A percentile compares a stretch with the other conserved stretches of the same genome.
phyloP scores from a whole-genome alignment of 495 filamentous ascomycete genomes.

The Penicillium subrubescens region DNA sequence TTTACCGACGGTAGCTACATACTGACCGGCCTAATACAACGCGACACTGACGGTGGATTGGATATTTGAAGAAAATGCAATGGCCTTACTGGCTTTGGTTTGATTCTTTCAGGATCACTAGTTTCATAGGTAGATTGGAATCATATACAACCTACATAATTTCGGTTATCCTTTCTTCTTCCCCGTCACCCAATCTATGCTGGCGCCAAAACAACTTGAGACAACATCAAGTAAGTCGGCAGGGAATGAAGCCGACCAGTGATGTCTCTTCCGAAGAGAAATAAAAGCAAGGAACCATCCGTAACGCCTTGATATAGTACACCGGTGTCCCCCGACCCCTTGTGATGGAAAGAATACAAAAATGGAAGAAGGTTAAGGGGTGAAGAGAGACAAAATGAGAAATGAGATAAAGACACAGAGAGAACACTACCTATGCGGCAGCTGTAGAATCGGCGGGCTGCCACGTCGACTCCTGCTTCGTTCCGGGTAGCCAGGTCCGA shows the following conservation, averaged over 20 bases:
- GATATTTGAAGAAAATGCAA: background rate
- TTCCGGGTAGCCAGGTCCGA: slow-evolving; percentile 68
- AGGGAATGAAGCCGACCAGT: background rate
- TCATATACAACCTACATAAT: slow-evolving; percentile 17
- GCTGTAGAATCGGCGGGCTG: slow-evolving; percentile 50
- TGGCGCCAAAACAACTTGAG: background rate
- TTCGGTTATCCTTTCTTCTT: background rate
- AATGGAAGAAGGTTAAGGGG: background rate
- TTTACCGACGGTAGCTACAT: slow-evolving; percentile 68
- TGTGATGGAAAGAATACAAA: background rate
- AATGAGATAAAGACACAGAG: background rate
- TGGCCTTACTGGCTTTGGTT: background rate
- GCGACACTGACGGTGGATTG: background rate
- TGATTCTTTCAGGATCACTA: background rate
- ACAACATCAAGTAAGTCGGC: background rate
- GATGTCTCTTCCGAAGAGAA: background rate
- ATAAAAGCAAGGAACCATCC: slow-evolving; percentile 1
- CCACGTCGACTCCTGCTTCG: slow-evolving; percentile 83
- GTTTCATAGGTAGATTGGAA: slow-evolving; percentile 11
- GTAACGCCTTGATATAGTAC: slow-evolving; percentile 23
- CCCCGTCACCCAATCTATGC: slow-evolving; percentile 6
- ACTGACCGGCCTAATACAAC: background rate
- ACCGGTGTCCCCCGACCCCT: background rate
- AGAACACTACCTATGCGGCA: slow-evolving; percentile 10
- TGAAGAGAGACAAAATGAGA: background rate